Evolutionary conservation across 176 grass and related monocot species (phyloP).

Genomic region (Lolium multiflorum): DNA sequence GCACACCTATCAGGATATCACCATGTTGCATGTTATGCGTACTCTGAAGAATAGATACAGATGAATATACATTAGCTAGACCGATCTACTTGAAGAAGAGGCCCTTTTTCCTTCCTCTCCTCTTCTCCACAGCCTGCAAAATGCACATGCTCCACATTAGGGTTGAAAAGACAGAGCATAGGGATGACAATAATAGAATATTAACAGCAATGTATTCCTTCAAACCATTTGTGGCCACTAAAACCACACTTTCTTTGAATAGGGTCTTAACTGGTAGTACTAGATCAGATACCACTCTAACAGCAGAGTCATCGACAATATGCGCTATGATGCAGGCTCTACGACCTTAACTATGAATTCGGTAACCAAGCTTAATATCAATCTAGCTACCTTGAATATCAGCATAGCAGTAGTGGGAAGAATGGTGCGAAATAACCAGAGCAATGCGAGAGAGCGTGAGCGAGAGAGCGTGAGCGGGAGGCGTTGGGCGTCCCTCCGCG

Average conservation of each 20-base stretch:
- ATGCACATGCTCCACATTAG: slow-evolving; percentile 29
- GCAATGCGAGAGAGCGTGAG: too few relatives aligned
- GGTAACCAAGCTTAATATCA: too few relatives aligned
- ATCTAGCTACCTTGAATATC: background rate
- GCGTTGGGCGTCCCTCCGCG: too few relatives aligned
- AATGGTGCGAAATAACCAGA: too few relatives aligned
- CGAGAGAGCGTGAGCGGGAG: too few relatives aligned
- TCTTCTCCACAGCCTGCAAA: slow-evolving; percentile 85
- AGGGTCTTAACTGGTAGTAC: background rate
- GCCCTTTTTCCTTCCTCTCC: slow-evolving; percentile 69
- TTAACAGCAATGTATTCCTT: background rate
- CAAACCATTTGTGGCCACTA: slow-evolving; percentile 12
- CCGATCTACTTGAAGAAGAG: slow-evolving; percentile 83
- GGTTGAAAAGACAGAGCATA: background rate
- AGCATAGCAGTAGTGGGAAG: background rate
- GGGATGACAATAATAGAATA: background rate
- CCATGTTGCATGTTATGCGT: slow-evolving; percentile 33
- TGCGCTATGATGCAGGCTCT: background rate
- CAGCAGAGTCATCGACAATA: background rate
- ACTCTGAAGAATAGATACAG: background rate
- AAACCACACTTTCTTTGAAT: background rate
- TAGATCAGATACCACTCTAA: background rate
- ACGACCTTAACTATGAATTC: background rate
- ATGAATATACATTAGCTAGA: background rate
- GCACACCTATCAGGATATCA: background rate